Base-by-base conservation (phyloP, 2,329 filamentous ascomycete genomes). In the Diaporthe destruens region DNA sequence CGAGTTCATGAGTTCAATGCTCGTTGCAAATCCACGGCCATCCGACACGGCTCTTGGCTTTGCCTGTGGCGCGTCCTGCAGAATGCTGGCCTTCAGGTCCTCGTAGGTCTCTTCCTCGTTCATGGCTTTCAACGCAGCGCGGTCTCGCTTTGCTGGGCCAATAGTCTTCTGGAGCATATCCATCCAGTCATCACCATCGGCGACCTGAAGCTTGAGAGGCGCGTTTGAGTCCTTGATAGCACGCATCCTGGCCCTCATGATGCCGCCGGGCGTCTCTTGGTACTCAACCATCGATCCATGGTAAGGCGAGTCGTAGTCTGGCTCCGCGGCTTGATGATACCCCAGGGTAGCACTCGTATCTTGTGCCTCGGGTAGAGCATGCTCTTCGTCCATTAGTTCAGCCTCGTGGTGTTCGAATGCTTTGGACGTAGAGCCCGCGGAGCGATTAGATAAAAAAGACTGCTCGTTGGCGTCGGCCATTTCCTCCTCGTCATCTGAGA, bases 1-100 rank as follows among this genome's bases (percentile, higher is more conserved):
- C 61, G 94, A 97, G 80, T 97, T 96, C 94, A 98, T 98, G 80
- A 98, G 86, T 85, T 98, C 96, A 83, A 98, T 97, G 79, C 93
- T 95, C 25, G 93, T 98, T 25, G 91, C 89, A 82, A 98, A 96
- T 0, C 92, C 92, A 75, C 90, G 89, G 69, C 88, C 86, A 77
- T 89, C 87, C 51, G 81, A 74, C 23, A 82, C 78, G 34, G 80
- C 76, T 51, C 80, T 80, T 53, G 80, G 80, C 70, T 81, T 83
- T 34, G 77, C 75, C 1, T 77, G 77, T 8, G 76, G 73, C 6
- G 77, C 75, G 65, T 71, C 84, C 79, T 72, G 78, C 78, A 75
- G 75, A 75, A 54, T 75, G 75, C 75, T 76, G 57, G 77, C 80
- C 70, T 80, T 80, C 56, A 77, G 72, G 14, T 79, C 84, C 75